Evolutionary conservation across 163 green algal genomes (phyloP).

Genomic region (Coccomyxa subellipsoidea): DNA sequence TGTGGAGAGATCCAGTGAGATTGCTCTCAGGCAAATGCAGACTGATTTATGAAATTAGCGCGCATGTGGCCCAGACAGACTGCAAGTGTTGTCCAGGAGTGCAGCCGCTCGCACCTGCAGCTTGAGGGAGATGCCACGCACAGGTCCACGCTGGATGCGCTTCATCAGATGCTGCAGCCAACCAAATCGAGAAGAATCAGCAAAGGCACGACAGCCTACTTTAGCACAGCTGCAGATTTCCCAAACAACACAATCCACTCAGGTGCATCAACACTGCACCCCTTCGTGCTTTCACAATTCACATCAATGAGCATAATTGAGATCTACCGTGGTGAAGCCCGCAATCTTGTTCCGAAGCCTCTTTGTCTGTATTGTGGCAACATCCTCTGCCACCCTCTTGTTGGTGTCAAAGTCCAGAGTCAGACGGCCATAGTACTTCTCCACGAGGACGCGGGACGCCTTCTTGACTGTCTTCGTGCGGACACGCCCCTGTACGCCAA

Average conservation of each 20-base stretch:
- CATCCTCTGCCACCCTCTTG: conserved; percentile 95
- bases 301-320: not conserved
- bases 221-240: no score
- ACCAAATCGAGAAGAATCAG: not conserved
- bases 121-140: conserved; percentile 99
- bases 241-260: no score
- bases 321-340: conserved; percentile 96
- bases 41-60: no score
- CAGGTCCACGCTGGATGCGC: conserved; percentile 97
- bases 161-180: conserved; percentile 97
- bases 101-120: conserved; percentile 90
- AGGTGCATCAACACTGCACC: not conserved
- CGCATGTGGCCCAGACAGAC: no score
- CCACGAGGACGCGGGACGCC: conserved; percentile 95
- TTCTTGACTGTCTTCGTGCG: conserved; percentile 99
- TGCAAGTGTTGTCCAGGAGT: no score
- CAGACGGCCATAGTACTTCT: conserved; percentile 99
- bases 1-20: not conserved
- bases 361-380: conserved; percentile 98
- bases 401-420: conserved; percentile 98
- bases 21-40: no score
- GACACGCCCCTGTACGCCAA: conserved; percentile 83
- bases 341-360: conserved; percentile 99
- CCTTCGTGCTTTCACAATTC: not conserved
- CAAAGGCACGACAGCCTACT: no score